These are phyloP conservation scores for Hylodesmum podocarpum DNA, from an alignment of 306 rosid genomes.

Conservation along the genomic window DNA sequence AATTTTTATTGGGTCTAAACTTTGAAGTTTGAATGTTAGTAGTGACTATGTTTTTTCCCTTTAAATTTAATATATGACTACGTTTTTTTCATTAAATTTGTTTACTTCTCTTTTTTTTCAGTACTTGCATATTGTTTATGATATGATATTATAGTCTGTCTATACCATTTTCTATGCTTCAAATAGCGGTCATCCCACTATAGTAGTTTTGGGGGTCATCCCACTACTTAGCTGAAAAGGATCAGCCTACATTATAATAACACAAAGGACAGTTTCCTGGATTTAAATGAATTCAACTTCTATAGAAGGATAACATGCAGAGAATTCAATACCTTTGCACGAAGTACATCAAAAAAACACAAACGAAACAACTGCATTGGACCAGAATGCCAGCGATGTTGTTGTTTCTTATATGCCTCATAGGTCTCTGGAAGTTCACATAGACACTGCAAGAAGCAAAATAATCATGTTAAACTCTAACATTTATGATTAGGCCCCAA, in stretches of 20 bases:
- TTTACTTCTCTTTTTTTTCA: too few relatives aligned
- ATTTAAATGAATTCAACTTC: slow-evolving; percentile 4
- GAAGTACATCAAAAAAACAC: slow-evolving; percentile 84
- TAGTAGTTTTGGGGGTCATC: too few relatives aligned
- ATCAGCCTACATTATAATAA: not conserved
- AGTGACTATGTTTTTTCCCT: too few relatives aligned
- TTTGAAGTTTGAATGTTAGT: too few relatives aligned
- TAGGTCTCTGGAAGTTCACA: slow-evolving; percentile 99
- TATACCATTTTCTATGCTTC: too few relatives aligned
- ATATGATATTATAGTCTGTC: too few relatives aligned
- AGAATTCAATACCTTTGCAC: slow-evolving; percentile 69
- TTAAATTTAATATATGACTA: too few relatives aligned
- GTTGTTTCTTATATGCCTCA: slow-evolving; percentile 96
- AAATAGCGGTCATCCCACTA: too few relatives aligned
- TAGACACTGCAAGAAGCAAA: slow-evolving; percentile 71
- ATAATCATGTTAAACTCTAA: slow-evolving; percentile 33
- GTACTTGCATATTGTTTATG: too few relatives aligned
- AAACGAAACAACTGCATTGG: slow-evolving; percentile 96
- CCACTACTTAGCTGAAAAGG: too few relatives aligned
- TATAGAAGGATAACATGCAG: not conserved
- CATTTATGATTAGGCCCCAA: slow-evolving; percentile 6
- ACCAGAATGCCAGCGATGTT: slow-evolving; percentile 99
- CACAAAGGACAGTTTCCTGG: not conserved
- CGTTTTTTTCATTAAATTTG: too few relatives aligned
- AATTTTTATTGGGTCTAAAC: too few relatives aligned